Evolutionary conservation across 192 early-diverging fungal genomes (phyloP).

Genomic region (Linnemannia hyalina): DNA sequence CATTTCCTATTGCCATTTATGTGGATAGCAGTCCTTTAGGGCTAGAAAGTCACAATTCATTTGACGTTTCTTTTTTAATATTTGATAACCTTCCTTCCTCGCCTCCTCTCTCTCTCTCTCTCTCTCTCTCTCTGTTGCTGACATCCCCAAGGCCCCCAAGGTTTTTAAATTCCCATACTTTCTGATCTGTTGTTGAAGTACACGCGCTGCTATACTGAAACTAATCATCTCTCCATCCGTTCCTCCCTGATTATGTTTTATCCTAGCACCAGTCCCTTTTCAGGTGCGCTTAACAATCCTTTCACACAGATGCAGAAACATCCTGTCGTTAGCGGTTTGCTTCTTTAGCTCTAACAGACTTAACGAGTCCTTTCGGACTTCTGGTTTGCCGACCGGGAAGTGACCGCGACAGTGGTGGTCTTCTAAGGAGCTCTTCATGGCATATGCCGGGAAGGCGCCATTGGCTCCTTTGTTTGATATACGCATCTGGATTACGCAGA

Average conservation of each 20-base stretch:
- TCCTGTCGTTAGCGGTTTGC: slow-evolving; percentile 26
- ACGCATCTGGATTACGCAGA: too few species aligned
- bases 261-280: neutral
- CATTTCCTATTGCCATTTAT: too few species aligned
- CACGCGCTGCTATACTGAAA: neutral
- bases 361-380: slow-evolving; percentile 29
- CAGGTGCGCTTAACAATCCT: slow-evolving; percentile 7
- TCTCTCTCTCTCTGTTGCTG: neutral
- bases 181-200: too few species aligned
- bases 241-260: neutral
- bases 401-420: slow-evolving; percentile 32
- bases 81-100: too few species aligned
- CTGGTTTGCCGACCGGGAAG: slow-evolving; percentile 40
- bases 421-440: slow-evolving; percentile 32
- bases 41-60: too few species aligned
- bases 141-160: slow-evolving; percentile 5
- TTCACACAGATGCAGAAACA: slow-evolving; percentile 23
- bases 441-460: slow-evolving; percentile 26
- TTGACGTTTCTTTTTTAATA: too few species aligned
- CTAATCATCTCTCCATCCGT: neutral
- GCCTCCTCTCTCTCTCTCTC: too few species aligned
- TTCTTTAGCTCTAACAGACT: slow-evolving; percentile 36
- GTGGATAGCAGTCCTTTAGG: too few species aligned
- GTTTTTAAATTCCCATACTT: neutral
- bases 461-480: too few species aligned